Evolutionary conservation across 208 protist genomes (phyloP).

Genomic region (Trypanosoma boissoni): DNA sequence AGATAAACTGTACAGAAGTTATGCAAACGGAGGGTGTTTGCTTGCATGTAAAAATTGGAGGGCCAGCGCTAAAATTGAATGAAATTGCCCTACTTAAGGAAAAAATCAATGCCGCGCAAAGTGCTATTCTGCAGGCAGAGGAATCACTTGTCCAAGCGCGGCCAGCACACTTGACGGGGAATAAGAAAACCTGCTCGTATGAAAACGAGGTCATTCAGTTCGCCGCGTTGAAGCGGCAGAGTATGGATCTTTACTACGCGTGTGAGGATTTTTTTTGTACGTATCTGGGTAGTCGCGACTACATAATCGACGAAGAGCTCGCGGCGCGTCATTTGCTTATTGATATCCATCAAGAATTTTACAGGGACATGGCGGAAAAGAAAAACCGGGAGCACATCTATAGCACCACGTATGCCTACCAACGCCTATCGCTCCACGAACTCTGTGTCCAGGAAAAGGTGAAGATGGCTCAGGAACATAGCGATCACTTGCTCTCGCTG

Average conservation of each 20-base stretch:
- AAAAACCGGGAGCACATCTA: constrained; percentile 40
- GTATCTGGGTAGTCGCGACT: constrained; percentile 12
- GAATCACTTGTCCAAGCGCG: constrained; percentile 24
- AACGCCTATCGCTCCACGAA: constrained; percentile 41
- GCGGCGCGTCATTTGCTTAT: constrained; percentile 29
- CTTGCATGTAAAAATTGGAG: constrained; percentile 21
- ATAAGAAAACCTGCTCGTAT: neutral
- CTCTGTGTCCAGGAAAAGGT: constrained; percentile 28
- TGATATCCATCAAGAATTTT: constrained; percentile 20
- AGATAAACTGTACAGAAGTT: no score
- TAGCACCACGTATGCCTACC: constrained; percentile 43
- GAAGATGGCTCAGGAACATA: constrained; percentile 34
- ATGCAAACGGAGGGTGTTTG: constrained; percentile 16
- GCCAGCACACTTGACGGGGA: neutral
- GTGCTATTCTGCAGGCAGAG: constrained; percentile 21
- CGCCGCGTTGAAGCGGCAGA: constrained; percentile 8
- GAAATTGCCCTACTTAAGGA: constrained; percentile 7
- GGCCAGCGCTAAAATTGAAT: constrained; percentile 3
- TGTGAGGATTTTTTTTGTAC: constrained; percentile 29
- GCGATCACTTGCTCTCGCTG: constrained; percentile 43
- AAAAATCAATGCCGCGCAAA: constrained; percentile 19
- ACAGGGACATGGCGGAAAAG: constrained; percentile 24
- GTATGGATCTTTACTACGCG: constrained; percentile 10
- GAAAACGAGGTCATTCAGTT: constrained; percentile 28
- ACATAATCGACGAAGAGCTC: constrained; percentile 28